Base-by-base conservation (phyloP, 305 asterid species). In the Rubia peregrina region DNA sequence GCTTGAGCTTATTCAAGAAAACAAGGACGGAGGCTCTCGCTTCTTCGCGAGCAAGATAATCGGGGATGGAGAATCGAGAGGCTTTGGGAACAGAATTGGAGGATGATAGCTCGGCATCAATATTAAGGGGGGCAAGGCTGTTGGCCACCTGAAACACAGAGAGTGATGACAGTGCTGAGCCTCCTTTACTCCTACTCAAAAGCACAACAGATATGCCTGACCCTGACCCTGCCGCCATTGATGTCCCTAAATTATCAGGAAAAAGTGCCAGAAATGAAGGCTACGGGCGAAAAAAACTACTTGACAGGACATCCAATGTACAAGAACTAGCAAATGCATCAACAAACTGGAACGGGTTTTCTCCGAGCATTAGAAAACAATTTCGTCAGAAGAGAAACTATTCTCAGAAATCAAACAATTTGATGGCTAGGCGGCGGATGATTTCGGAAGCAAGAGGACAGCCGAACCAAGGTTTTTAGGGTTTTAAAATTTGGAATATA, bases 131-230 rank as follows among this genome's bases (percentile, higher is more conserved):
- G 74, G 91, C 78, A 26, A 81, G 71, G 46, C 83, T 84, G 33
- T 71, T 79, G 38, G 96, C 80, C 21, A 80, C 79, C 41, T 83
- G 81, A 65, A 83, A 89, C 0, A 89, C 89, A 66, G 91, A 69
- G 63, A 88, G 78, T 0, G 96, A 67, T 0, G 88, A 68, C 1
- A 86, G 88, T 1, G 88, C 63, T 8, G 86, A 77, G 33, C 93
- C 92, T 76, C 93, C 92, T 76, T 89, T 87, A n/a, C 94, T 87
- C 26, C 97, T 87, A 33, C 97, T 96, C 64, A 92, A 69, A 0
- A 82, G 67, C 36, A 90, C 85, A 64, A 64, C 68, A 48, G 51
- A 70, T 41, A 89, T 40, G 22, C 26, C 53, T 3, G 49, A 26
- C 10, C 12, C 51, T 3, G 48, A 33, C 10, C 17, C 56, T 49